Percentiles rank a stretch among this genome's conserved stretches.
Conservation (phyloP, 2,329 filamentous ascomycete genomes). For the Stagonosporopsis rhizophila region DNA sequence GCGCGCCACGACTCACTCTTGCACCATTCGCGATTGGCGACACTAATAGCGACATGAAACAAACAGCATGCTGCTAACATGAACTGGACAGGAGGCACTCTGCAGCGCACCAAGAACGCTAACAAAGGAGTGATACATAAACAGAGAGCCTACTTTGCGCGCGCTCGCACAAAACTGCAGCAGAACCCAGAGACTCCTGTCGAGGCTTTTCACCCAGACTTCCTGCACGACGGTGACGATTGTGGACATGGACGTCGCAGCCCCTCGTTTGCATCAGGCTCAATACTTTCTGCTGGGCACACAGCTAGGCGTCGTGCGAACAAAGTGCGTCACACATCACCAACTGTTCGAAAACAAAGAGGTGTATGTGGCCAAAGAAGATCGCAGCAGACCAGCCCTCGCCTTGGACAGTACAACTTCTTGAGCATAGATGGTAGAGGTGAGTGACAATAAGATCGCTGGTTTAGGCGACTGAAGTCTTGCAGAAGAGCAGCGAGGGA, state of each 20-base stretch:
- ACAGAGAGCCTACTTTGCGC: slow-evolving; percentile 58
- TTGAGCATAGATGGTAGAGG: not conserved
- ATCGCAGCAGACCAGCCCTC: not conserved
- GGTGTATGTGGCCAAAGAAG: not conserved
- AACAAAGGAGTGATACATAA: slow-evolving; percentile 47
- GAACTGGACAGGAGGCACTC: slow-evolving; percentile 59
- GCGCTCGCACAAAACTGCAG: slow-evolving; percentile 44
- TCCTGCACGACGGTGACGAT: slow-evolving; percentile 23
- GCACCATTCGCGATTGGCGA: not conserved
- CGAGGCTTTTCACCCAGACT: slow-evolving; percentile 36
- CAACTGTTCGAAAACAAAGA: not conserved
- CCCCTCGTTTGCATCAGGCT: slow-evolving; percentile 14
- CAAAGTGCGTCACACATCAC: not conserved
- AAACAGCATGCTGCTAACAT: slow-evolving; percentile 33
- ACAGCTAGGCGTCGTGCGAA: slow-evolving; percentile 2
- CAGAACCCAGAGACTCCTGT: slow-evolving; percentile 21
- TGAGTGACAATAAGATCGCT: not conserved
- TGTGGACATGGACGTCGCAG: slow-evolving; percentile 14
- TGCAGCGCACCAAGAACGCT: slow-evolving; percentile 49
- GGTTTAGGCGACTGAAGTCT: not conserved
- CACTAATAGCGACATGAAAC: not conserved
- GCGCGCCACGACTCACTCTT: not conserved
- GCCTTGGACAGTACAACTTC: not conserved
- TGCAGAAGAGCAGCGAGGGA: not conserved
- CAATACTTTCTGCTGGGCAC: slow-evolving; percentile 21